These are phyloP conservation scores for Candida krabiensis DNA, from an alignment of 805 yeast species.

Conservation along the genomic window DNA sequence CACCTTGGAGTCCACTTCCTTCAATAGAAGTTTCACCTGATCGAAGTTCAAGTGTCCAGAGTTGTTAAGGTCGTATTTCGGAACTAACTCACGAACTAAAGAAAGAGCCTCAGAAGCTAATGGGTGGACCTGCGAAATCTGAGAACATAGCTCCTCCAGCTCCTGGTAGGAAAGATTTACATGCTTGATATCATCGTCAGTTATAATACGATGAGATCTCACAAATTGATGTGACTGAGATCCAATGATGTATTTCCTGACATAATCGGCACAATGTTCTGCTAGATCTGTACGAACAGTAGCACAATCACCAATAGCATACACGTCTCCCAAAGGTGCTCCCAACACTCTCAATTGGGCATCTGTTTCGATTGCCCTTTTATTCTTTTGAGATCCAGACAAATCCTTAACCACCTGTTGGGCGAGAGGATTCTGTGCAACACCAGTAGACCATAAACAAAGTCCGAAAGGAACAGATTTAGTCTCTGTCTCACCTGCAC, in stretches of 20 bases:
- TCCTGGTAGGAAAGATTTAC: slow-evolving; percentile 48
- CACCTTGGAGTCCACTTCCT: slow-evolving; percentile 59
- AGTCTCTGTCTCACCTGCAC: slow-evolving; percentile 38
- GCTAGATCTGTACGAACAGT: slow-evolving; percentile 62
- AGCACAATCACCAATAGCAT: slow-evolving; percentile 73
- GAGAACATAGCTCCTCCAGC: slow-evolving; percentile 46
- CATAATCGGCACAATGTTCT: slow-evolving; percentile 51
- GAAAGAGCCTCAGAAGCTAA: slow-evolving; percentile 57
- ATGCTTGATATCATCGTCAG: slow-evolving; percentile 52
- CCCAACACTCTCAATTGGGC: slow-evolving; percentile 70
- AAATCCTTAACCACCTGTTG: slow-evolving; percentile 52
- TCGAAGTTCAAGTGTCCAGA: slow-evolving; percentile 53
- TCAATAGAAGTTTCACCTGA: slow-evolving; percentile 50
- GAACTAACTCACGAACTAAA: slow-evolving; percentile 49
- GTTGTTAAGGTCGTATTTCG: slow-evolving; percentile 48
- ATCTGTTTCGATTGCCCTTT: slow-evolving; percentile 75
- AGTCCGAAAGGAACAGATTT: slow-evolving; percentile 64
- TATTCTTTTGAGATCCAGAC: slow-evolving; percentile 51
- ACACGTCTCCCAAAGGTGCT: slow-evolving; percentile 64
- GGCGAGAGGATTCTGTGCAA: slow-evolving; percentile 63
- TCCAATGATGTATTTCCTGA: slow-evolving; percentile 46
- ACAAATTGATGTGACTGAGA: slow-evolving; percentile 39
- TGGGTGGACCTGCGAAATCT: slow-evolving; percentile 53
- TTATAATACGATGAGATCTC: slow-evolving; percentile 33
- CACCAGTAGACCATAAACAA: slow-evolving; percentile 78